These are phyloP conservation scores for Podospora fimiseda DNA, from an alignment of 495 filamentous ascomycete species.

Conservation along the genomic window DNA sequence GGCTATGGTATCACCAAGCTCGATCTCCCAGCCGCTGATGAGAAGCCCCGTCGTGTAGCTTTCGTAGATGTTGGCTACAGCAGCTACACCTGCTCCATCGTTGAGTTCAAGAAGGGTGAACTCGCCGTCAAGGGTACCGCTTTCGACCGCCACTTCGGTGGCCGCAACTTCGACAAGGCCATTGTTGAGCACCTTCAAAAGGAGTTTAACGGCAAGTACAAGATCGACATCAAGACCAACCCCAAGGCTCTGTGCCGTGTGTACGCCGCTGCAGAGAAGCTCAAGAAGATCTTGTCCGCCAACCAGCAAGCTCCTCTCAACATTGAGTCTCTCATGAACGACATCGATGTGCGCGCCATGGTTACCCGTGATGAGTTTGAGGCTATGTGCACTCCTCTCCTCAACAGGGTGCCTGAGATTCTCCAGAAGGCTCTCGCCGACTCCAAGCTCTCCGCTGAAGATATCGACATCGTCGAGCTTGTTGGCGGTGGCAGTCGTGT, in stretches of 20 bases:
- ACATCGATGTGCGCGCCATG: slow-evolving; percentile 82
- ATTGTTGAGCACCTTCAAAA: slow-evolving; percentile 88
- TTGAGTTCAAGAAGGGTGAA: slow-evolving; percentile 97
- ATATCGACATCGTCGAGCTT: slow-evolving; percentile 92
- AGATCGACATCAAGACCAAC: slow-evolving; percentile 83
- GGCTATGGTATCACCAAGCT: slow-evolving; percentile 97
- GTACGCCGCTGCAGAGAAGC: slow-evolving; percentile 82
- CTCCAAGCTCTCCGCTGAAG: slow-evolving; percentile 79
- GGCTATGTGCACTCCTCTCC: slow-evolving; percentile 76
- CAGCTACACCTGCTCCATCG: slow-evolving; percentile 89
- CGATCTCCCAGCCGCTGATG: slow-evolving; percentile 79
- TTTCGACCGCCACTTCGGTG: slow-evolving; percentile 94
- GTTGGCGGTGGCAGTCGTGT: slow-evolving; percentile 95
- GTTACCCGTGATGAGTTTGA: slow-evolving; percentile 94
- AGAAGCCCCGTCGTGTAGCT: slow-evolving; percentile 86
- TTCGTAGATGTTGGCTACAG: slow-evolving; percentile 96
- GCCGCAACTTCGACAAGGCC: slow-evolving; percentile 93
- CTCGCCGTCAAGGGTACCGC: slow-evolving; percentile 88
- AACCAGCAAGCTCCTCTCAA: slow-evolving; percentile 91
- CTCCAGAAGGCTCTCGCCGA: slow-evolving; percentile 88
- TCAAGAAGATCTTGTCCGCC: slow-evolving; percentile 98
- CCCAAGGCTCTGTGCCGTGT: slow-evolving; percentile 84
- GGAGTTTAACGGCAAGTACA: slow-evolving; percentile 91
- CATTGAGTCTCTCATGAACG: slow-evolving; percentile 98
- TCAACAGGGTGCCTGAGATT: slow-evolving; percentile 65